A percentile compares a stretch with the other conserved stretches of the same genome.
Evolutionary conservation across 2,329 filamentous ascomycete genomes (phyloP).

Genomic region (Boeremia exigua): DNA sequence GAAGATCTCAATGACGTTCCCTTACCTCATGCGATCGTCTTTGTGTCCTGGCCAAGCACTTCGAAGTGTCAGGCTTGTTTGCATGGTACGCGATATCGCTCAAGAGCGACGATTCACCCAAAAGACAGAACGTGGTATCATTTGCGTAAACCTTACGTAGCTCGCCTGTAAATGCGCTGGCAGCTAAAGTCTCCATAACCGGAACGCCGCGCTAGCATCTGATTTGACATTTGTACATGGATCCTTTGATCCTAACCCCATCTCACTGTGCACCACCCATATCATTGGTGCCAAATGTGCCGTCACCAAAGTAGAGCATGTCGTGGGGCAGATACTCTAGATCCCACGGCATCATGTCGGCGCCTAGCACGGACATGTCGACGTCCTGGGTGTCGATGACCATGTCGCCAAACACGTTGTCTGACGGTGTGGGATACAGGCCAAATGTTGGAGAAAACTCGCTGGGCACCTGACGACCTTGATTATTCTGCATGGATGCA

Average conservation of each 20-base stretch:
- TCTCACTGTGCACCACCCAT: slow-evolving; percentile 7
- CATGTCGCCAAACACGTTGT: slow-evolving; percentile 58
- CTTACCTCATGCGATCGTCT: neutral
- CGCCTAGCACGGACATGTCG: slow-evolving; percentile 72
- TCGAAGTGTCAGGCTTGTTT: neutral
- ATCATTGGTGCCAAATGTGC: slow-evolving; percentile 4
- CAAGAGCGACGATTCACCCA: neutral
- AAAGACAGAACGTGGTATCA: slow-evolving; percentile 11
- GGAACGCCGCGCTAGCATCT: slow-evolving; percentile 1
- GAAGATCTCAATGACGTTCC: neutral
- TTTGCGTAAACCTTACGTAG: slow-evolving; percentile 2
- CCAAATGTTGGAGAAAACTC: slow-evolving; percentile 35
- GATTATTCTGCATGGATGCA: slow-evolving; percentile 23
- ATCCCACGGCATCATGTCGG: slow-evolving; percentile 74
- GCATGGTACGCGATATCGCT: neutral
- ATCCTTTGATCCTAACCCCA: neutral
- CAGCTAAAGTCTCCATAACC: neutral
- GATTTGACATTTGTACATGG: neutral
- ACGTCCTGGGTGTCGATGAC: slow-evolving; percentile 80
- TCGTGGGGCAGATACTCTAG: slow-evolving; percentile 74
- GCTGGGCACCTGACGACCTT: slow-evolving; percentile 1
- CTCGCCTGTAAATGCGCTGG: neutral
- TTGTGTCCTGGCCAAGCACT: neutral
- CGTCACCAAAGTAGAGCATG: slow-evolving; percentile 56
- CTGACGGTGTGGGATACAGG: slow-evolving; percentile 33